Evolutionary conservation across 129 eudicot genomes (phyloP), one percentile per base, ranked within the genome.

Genomic region (Artemisia argyi): DNA sequence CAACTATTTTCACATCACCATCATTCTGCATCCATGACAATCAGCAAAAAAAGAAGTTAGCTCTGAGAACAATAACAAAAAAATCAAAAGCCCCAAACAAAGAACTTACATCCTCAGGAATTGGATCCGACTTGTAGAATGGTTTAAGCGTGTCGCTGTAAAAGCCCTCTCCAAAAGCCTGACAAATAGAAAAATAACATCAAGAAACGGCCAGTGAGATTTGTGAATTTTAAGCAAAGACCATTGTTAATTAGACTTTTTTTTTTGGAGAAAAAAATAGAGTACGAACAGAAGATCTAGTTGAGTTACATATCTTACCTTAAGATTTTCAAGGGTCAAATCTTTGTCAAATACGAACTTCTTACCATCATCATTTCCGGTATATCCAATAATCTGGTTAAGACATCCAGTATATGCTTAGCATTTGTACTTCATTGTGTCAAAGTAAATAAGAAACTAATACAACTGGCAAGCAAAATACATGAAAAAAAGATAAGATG

Each of bases 1-100:
- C 99, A 11, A 94, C 93, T 66, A 90, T 81, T 77, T 94, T 94
- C 72, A 94, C 99, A 66, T 88, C 96, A n/a, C 89, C 96, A 6
- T 90, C 94, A 65, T 94, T 90, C 99, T 94, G 90, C 60, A 68
- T 32, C 22, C 20, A 65, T 51, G 52, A 47, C 61, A 20, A 44
- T 57, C 3, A 20, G 22, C 42, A 26, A 56, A 3, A 48, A 49
- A 26, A 30, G 15, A 49, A 26, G 3, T 66, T 15, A 65, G 18
- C 62, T 35, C 49, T 30, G 2, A 32, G 11, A 14, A 65, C 7
- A 15, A 69, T 35, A 19, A 16, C 18, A 42, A 39, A 63, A n/a
- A 62, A 63, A 35, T 1, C 32, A 72, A 64, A 65, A 26, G 19
- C 16, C 20, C 32, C 17, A 61, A 44, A 24, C 22, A 11, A 66